Conservation (phyloP, 495 filamentous ascomycete species). For the Thermothielavioides terrestris region DNA sequence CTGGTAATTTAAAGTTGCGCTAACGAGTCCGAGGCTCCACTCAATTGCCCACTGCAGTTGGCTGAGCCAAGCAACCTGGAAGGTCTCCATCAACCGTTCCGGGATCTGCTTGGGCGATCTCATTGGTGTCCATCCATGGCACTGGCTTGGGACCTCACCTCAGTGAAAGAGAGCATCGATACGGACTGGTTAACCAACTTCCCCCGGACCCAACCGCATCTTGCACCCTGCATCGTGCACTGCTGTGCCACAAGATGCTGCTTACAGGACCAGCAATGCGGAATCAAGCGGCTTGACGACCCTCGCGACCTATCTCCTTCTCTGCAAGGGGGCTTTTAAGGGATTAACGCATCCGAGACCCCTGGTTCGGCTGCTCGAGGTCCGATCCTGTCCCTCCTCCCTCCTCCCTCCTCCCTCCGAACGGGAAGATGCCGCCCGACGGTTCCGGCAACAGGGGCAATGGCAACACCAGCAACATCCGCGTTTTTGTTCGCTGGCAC, state of each 20-base stretch:
- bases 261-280: constrained; percentile 17
- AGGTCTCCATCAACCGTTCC: background rate
- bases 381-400: background rate
- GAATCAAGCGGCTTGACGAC: constrained; percentile 14
- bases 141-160: background rate
- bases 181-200: no score
- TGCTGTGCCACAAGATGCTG: constrained; percentile 19
- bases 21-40: no score
- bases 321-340: background rate
- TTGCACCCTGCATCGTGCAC: constrained; percentile 1
- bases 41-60: no score
- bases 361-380: background rate
- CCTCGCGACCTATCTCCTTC: constrained; percentile 1
- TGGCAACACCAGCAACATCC: constrained; percentile 42
- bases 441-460: constrained; percentile 15
- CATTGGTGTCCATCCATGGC: no score
- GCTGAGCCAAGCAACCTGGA: no score
- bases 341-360: background rate
- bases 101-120: no score
- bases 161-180: background rate
- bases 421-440: constrained; percentile 34
- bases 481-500: constrained; percentile 90
- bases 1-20: no score
- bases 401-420: background rate
- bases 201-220: background rate